Percentiles rank a stretch among this genome's conserved stretches.
Evolutionary conservation across 352 stramenopile species (phyloP).

Genomic region (Achlya hypogyna): DNA sequence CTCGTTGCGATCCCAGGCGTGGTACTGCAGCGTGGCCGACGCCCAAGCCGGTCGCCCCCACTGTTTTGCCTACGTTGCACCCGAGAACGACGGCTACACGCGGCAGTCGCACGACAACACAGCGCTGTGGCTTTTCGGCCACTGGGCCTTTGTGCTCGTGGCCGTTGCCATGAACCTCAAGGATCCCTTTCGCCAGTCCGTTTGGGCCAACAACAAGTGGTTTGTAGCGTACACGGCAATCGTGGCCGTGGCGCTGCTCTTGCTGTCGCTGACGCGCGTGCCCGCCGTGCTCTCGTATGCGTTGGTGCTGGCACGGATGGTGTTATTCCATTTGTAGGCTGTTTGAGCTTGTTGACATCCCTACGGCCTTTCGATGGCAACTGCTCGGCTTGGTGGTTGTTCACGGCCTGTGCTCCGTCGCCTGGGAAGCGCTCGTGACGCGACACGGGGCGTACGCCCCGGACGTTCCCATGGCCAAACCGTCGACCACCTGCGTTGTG

Average conservation of each 20-base stretch:
- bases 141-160: slow-evolving; percentile 43
- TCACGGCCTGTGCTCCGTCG: neutral
- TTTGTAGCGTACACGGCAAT: neutral
- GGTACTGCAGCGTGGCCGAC: slow-evolving; percentile 39
- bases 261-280: neutral
- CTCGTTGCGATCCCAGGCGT: slow-evolving; percentile 26
- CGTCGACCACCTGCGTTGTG: neutral
- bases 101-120: slow-evolving; percentile 41
- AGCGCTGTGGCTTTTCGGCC: slow-evolving; percentile 46
- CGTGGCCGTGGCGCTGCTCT: neutral
- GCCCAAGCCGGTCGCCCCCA: slow-evolving; percentile 10
- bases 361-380: neutral
- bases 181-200: slow-evolving; percentile 37
- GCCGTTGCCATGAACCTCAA: slow-evolving; percentile 47
- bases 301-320: neutral
- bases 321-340: slow-evolving; percentile 1
- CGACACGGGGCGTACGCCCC: neutral
- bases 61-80: slow-evolving; percentile 15
- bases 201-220: slow-evolving; percentile 34
- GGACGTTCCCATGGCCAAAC: neutral
- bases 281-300: neutral
- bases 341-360: neutral
- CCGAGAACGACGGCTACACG: slow-evolving; percentile 31
- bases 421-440: neutral
- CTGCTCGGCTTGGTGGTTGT: neutral